Evolutionary conservation across 148 eudicot genomes (phyloP), one percentile per base, ranked within the genome.

Genomic region (Silene uniflora): DNA sequence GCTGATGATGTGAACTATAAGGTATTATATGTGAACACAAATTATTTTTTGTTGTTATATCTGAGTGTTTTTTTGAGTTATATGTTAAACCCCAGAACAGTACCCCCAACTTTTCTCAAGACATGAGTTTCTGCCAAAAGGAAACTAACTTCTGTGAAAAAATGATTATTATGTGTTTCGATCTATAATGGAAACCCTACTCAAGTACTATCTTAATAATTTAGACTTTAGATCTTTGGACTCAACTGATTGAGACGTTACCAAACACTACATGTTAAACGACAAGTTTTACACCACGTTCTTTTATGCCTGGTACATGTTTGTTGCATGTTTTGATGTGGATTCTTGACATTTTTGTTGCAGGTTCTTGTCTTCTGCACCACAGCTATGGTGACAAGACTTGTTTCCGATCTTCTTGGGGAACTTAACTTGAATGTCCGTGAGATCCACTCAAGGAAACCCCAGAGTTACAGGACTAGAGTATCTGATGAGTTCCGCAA

Each of bases 361-460:
- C 84, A 95, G 98, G 91, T 95, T 75, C 96, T 95, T 83, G 98
- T 95, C n/a, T 95, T 95, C 83, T 95, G 98, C 85, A 95, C 98
- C 77, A 95, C 98, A 75, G 98, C 98, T 19, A 95, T 95, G 98
- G 91, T 95, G 52, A 95, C 98, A n/a, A 86, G 76, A 79, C 87
- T 95, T 49, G 93, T 95, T 71, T 90, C 98, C 55, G 89, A 90
- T 77, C 86, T 92, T 78, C 97, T 95, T 73, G 91, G 89, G 25
- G 89, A 89, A 79, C 93, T 95, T 22, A 92, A 92, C 73, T 77
- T 95, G 71, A 95, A 95, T 85, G 96, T 95, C 62, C 87, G 98
- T 24, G 98, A 95, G 76, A 95, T 95, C 58, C 98, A 95, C 86
- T 95, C 98, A 39, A 84, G 98, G 75, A 95, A 95, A 78, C 84